Base-by-base conservation (phyloP, 1,284 basidiomycete genomes). In the Trichosporon coremiiforme region DNA sequence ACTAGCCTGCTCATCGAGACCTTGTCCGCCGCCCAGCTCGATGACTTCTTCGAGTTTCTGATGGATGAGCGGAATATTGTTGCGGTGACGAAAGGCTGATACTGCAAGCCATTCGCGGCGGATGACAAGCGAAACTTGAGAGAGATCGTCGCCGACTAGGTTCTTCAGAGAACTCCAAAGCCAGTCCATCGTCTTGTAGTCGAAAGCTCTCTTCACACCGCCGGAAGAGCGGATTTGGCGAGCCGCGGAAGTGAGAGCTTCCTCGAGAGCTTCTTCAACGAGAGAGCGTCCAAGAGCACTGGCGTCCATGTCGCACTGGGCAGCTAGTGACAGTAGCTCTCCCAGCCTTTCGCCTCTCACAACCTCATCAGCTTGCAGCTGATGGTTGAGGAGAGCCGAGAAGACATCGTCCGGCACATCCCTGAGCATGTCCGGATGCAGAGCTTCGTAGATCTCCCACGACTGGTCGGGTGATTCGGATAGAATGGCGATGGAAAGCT, bases 341-440 rank as follows among this genome's bases (percentile, higher is more conserved):
- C 66, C n/a, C 0, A 75, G 41, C 0, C 79, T 68, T 1, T 66
- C 35, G 68, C 72, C 75, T 13, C 47, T 36, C 38, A 29, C 47
- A 2, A 12, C 13, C 31, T 68, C 66, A 57, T 66, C 53, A 4
- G 67, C 69, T 2, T 63, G 31, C 4, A 75, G 47, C 67, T 82
- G 81, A 63, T 78, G 76, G 0, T 65, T n/a, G 7, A 81, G 50
- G 0, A 82, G 68, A 6, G 72, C 68, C 7, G 73, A 68, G 38
- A 78, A 81, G 0, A 75, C 69, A 31, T 78, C 72, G 69, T 82
- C 76, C 0, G 81, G 80, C n/a, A 82, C 76, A 53, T 77, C 76
- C 7, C 64, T 66, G 6, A 75, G 68, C 22, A 80, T 36, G 8
- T 76, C 75, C 8, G 75, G 72, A 57, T 82, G 78, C 4, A 82